Base-by-base conservation (phyloP, 768 basidiomycete species). In the Coprinellus aureogranulatus region DNA sequence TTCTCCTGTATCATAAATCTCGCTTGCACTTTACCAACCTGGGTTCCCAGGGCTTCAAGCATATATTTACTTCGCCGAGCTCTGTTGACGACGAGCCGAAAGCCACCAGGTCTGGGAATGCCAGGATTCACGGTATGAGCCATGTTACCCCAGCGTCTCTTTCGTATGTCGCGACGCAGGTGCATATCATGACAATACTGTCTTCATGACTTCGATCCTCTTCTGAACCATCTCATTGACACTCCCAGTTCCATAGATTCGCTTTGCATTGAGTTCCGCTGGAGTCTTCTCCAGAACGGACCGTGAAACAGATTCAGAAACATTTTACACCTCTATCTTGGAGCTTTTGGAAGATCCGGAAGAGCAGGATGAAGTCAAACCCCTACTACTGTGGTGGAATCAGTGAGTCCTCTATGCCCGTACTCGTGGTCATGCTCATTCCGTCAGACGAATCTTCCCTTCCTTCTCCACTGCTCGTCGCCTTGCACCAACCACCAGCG, bases 51-150 rank as follows among this genome's bases (percentile, higher is more conserved):
- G 53, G 18, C 18, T 54, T 41, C 23, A 54, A 54, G 25, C 40
- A 54, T 26, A 44, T 54, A n/a, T 54, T 54, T 14, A 54, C 53
- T 20, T 54, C 53, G 1, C 53, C 53, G 2, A 54, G 53, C 39
- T 54, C 53, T 4, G 40, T 42, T 1, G 53, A 54, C 6, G 20
- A 27, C 23, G 53, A 40, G 11, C 37, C 34, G 1, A 18, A 27
- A 10, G 41, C 53, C 6, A 54, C 53, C 2, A 12, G 39, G 1
- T 54, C 39, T 14, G 39, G 53, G 5, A 54, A 54, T 28, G 30
- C 53, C 2, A 28, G 41, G 2, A 54, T 54, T 44, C 53, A 54
- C 23, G 53, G 53, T 1, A 54, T 54, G 53, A 41, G 39, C 6
- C 12, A 18, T 3, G 53, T 54, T 14, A 54, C 53, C 1, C 30